These are phyloP conservation scores for Chrysoporthe austroafricana DNA, from an alignment of 2,329 filamentous ascomycete species.

Conservation along the genomic window DNA sequence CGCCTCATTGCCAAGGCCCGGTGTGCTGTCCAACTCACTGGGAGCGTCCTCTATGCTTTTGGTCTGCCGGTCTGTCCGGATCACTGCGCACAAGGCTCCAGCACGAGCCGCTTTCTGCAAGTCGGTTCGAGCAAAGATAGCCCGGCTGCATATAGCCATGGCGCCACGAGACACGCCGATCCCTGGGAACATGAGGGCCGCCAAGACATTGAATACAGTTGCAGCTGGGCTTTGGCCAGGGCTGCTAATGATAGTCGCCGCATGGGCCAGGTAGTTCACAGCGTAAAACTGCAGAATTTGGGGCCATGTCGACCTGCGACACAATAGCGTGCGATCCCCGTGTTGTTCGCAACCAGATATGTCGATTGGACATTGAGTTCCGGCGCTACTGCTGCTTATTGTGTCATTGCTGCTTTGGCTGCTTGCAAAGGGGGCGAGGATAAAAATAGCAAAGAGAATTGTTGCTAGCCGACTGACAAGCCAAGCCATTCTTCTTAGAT, in stretches of 20 bases:
- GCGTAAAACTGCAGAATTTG: not conserved
- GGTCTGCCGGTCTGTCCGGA: not conserved
- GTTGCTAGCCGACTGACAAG: not conserved
- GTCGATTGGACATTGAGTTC: too few relatives aligned
- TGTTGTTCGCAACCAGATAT: too few relatives aligned
- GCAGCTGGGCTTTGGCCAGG: not conserved
- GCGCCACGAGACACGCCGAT: not conserved
- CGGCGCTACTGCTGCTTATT: too few relatives aligned
- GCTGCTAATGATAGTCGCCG: not conserved
- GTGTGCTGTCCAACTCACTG: not conserved
- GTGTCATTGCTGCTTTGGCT: too few relatives aligned
- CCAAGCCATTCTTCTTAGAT: too few relatives aligned
- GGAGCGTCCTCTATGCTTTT: not conserved
- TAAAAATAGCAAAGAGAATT: too few relatives aligned
- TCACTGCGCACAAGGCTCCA: not conserved
- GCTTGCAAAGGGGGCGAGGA: too few relatives aligned
- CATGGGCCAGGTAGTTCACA: not conserved
- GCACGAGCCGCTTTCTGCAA: not conserved
- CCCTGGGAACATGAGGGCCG: not conserved
- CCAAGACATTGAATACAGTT: slow-evolving; percentile 4
- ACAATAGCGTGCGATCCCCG: not conserved
- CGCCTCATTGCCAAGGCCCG: not conserved
- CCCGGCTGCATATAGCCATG: not conserved
- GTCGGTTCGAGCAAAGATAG: not conserved
- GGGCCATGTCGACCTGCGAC: not conserved